Percentiles rank a stretch among this genome's conserved stretches.
Conservation (phyloP, 2,329 filamentous ascomycete species). For the Neodidymelliopsis sp. region DNA sequence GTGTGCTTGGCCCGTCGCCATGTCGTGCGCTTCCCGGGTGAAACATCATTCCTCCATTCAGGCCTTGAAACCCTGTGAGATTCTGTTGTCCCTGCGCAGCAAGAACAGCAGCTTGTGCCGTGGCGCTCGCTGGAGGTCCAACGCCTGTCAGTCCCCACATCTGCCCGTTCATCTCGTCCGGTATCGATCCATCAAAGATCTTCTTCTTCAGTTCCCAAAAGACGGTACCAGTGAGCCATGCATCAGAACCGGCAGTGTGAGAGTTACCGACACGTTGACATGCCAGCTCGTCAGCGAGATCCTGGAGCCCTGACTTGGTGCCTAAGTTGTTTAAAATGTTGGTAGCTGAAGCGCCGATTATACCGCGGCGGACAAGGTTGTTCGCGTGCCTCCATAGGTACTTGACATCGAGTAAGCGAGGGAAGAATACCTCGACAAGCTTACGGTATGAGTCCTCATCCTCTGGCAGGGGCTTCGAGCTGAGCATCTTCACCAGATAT, state of each 20-base stretch:
- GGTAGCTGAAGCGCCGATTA: constrained; percentile 57
- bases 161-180: constrained; percentile 82
- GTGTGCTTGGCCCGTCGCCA: constrained; percentile 71
- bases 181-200: constrained; percentile 84
- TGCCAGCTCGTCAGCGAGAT: constrained; percentile 91
- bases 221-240: constrained; percentile 88
- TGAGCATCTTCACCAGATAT: constrained; percentile 93
- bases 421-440: constrained; percentile 91
- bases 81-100: constrained; percentile 52
- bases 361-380: constrained; percentile 64
- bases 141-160: constrained; percentile 87
- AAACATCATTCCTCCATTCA: constrained; percentile 50
- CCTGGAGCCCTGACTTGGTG: constrained; percentile 89
- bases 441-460: constrained; percentile 90
- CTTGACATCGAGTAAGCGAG: constrained; percentile 93
- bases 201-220: constrained; percentile 93
- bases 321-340: constrained; percentile 86
- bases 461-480: constrained; percentile 81
- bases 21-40: constrained; percentile 51
- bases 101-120: constrained; percentile 54
- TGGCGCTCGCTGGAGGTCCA: constrained; percentile 63
- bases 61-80: constrained; percentile 40
- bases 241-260: constrained; percentile 94
- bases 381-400: constrained; percentile 91
- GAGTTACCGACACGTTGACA: constrained; percentile 86